Conservation (phyloP, 768 basidiomycete genomes). For the Russula sp. region DNA sequence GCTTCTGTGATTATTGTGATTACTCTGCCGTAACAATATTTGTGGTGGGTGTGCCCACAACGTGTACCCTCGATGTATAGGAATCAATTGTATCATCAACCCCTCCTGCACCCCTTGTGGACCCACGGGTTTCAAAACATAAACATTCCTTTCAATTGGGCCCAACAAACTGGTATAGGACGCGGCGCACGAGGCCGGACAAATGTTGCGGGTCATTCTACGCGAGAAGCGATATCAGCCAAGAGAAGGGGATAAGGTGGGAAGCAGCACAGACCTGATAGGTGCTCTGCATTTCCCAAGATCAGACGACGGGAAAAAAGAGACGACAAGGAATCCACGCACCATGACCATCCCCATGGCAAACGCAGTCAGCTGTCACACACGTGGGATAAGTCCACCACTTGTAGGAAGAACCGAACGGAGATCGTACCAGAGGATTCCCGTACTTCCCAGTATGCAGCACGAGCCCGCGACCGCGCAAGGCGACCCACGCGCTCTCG, state of each 20-base stretch:
- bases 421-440: conserved; percentile 48
- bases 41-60: neutral
- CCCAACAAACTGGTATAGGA: conserved; percentile 86
- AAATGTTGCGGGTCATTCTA: conserved; percentile 74
- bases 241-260: neutral
- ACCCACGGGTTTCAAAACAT: too few relatives aligned
- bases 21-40: conserved; percentile 7
- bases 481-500: conserved; percentile 82
- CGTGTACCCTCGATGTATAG: neutral
- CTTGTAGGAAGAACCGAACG: conserved; percentile 9
- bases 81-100: neutral
- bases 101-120: neutral
- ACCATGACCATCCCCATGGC: conserved; percentile 94
- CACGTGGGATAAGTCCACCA: too few relatives aligned
- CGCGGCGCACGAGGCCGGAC: conserved; percentile 73
- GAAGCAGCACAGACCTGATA: conserved; percentile 49
- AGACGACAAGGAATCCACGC: conserved; percentile 24
- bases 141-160: conserved; percentile 49
- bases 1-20: neutral
- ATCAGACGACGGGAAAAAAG: conserved; percentile 14
- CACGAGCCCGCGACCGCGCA: conserved; percentile 69
- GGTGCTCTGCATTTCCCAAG: conserved; percentile 31
- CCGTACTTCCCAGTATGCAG: conserved; percentile 65
- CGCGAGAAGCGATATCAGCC: neutral
- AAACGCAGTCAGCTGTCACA: conserved; percentile 49